These are phyloP conservation scores for Aphelidium insulamus DNA, from an alignment of 371 early-diverging fungal species.

Conservation along the genomic window DNA sequence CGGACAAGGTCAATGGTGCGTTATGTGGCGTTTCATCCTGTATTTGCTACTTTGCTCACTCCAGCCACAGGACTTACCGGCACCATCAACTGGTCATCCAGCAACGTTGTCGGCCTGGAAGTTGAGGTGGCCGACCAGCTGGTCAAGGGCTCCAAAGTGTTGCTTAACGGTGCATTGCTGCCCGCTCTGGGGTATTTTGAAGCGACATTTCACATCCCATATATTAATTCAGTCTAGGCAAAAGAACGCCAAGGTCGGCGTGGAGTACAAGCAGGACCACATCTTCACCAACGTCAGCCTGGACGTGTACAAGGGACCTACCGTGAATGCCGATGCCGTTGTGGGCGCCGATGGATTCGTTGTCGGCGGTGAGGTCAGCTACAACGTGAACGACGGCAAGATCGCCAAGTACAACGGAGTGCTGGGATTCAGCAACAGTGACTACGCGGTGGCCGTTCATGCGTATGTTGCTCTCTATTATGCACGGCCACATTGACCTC, in stretches of 20 bases:
- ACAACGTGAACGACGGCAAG: slow-evolving; percentile 65
- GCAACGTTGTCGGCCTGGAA: slow-evolving; percentile 72
- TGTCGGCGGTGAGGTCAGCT: slow-evolving; percentile 73
- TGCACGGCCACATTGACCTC: slow-evolving; percentile 1
- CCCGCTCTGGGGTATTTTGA: slow-evolving; percentile 14
- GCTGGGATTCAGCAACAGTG: slow-evolving; percentile 59
- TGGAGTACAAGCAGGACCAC: slow-evolving; percentile 63
- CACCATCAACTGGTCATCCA: slow-evolving; percentile 86
- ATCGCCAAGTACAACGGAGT: slow-evolving; percentile 65
- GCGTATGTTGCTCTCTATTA: slow-evolving; percentile 13
- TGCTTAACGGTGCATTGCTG: slow-evolving; percentile 23
- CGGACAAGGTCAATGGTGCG: slow-evolving; percentile 72
- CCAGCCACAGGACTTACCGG: slow-evolving; percentile 28
- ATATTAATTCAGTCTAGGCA: slow-evolving; percentile 9
- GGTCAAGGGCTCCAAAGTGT: slow-evolving; percentile 62
- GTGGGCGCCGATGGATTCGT: slow-evolving; percentile 14
- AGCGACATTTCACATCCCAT: neutral
- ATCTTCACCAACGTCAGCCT: slow-evolving; percentile 40
- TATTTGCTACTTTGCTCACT: neutral
- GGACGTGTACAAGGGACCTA: slow-evolving; percentile 63
- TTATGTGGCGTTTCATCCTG: no score
- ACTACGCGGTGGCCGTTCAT: slow-evolving; percentile 69
- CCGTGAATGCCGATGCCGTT: slow-evolving; percentile 43
- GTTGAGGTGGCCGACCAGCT: slow-evolving; percentile 82
- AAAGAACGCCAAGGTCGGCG: slow-evolving; percentile 44